Evolutionary conservation across 2,329 filamentous ascomycete genomes (phyloP).

Genomic region (Pseudohalonectria lignicola): DNA sequence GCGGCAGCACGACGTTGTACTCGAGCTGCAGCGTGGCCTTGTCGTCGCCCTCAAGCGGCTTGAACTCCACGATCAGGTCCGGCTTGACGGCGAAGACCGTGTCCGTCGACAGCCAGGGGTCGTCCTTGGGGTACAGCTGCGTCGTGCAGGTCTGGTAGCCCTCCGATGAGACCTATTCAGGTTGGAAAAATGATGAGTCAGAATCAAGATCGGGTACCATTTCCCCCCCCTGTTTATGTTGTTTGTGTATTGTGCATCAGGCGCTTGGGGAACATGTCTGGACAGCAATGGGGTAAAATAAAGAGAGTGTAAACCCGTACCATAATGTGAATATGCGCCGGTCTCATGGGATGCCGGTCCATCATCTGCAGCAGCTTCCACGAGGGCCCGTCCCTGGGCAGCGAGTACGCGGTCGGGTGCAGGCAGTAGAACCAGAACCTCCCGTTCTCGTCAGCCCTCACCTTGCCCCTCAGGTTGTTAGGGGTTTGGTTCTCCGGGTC

Average conservation of each 20-base stretch:
- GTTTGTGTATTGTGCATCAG: too few relatives aligned
- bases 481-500: slow-evolving; percentile 51
- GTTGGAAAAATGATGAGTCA: not conserved
- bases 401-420: slow-evolving; percentile 35
- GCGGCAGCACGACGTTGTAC: slow-evolving; percentile 23
- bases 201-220: not conserved
- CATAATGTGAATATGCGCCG: slow-evolving; percentile 51
- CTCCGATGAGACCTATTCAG: slow-evolving; percentile 2
- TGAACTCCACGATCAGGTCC: slow-evolving; percentile 24
- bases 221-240: not conserved
- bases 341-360: slow-evolving; percentile 44
- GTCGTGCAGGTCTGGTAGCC: slow-evolving; percentile 53
- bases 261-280: too few relatives aligned
- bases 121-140: slow-evolving; percentile 53
- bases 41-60: slow-evolving; percentile 18
- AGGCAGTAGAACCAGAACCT: slow-evolving; percentile 48
- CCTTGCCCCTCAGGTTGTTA: slow-evolving; percentile 57
- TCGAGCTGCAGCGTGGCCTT: slow-evolving; percentile 15
- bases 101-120: slow-evolving; percentile 39
- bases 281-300: slow-evolving; percentile 10
- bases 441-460: slow-evolving; percentile 52
- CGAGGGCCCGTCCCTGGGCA: slow-evolving; percentile 36
- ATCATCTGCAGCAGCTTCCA: slow-evolving; percentile 39
- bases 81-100: slow-evolving; percentile 27
- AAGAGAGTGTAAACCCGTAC: slow-evolving; percentile 18